Evolutionary conservation across 75 land plant genomes (phyloP).

Genomic region (Selaginella moellendorffii): DNA sequence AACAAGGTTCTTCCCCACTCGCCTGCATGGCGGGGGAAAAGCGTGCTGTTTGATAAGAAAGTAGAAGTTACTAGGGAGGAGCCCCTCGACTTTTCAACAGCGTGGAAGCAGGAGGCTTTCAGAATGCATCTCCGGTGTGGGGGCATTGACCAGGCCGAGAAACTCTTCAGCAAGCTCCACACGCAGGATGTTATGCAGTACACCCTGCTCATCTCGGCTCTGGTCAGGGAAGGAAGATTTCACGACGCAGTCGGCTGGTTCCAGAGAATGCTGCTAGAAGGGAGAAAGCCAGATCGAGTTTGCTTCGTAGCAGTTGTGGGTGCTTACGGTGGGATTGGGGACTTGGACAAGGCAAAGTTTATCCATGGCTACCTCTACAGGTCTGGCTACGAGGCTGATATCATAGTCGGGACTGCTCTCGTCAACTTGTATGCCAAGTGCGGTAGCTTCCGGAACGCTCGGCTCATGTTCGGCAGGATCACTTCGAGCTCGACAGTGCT

Average conservation of each 20-base stretch:
- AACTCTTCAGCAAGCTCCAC: too few species aligned
- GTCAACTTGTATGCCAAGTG: conserved; percentile 55
- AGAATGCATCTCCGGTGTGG: too few species aligned
- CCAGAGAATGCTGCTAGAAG: conserved; percentile 28
- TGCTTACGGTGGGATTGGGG: conserved; percentile 30
- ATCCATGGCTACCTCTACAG: conserved; percentile 37
- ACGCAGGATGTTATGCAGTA: background rate
- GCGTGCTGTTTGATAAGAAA: too few species aligned
- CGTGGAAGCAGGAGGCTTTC: too few species aligned
- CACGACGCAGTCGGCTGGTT: conserved; percentile 32
- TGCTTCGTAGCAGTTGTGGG: conserved; percentile 27
- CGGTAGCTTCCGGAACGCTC: conserved; percentile 24
- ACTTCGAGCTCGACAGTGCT: background rate
- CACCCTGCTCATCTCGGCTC: background rate
- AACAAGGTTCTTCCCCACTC: background rate
- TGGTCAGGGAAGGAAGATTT: background rate
- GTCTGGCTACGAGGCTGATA: conserved; percentile 33
- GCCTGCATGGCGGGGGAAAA: background rate
- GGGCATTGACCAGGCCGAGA: too few species aligned
- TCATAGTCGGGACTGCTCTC: conserved; percentile 40
- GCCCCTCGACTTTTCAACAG: too few species aligned
- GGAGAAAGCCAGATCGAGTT: conserved; percentile 22
- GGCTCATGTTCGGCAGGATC: conserved; percentile 12
- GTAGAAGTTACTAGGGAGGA: too few species aligned
- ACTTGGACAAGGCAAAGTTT: conserved; percentile 27